Conservation (phyloP, 1,284 basidiomycete species). For the Macrocystidia cucumis region DNA sequence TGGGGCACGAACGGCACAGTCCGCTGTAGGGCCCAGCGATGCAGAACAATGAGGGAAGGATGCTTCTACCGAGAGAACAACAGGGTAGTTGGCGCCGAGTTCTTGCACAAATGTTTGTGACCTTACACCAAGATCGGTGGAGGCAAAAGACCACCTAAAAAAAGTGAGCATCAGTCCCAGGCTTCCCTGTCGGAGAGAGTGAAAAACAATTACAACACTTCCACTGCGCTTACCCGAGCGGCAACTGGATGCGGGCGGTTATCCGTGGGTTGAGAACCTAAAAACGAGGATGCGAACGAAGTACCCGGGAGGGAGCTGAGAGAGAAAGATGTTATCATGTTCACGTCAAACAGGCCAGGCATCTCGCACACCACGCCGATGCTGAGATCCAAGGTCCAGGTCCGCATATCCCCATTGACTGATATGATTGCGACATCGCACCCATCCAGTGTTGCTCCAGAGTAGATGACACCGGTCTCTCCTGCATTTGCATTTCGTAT, state of each 20-base stretch:
- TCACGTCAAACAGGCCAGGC: constrained; percentile 7
- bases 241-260: too few species aligned
- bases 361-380: constrained; percentile 5
- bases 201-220: too few species aligned
- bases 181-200: too few species aligned
- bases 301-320: constrained; percentile 12
- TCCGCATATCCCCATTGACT: constrained; percentile 7
- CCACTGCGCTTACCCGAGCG: too few species aligned
- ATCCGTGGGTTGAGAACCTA: too few species aligned
- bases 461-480: constrained; percentile 5
- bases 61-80: constrained; percentile 12
- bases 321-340: constrained; percentile 12
- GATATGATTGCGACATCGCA: constrained; percentile 10
- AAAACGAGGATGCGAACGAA: constrained; percentile 8
- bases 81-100: too few species aligned
- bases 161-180: too few species aligned
- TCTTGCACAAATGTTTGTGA: too few species aligned
- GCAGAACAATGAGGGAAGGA: constrained; percentile 14
- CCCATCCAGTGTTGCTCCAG: constrained; percentile 8
- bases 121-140: too few species aligned
- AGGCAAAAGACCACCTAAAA: too few species aligned
- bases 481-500: constrained; percentile 8
- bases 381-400: constrained; percentile 6
- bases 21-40: constrained; percentile 11
- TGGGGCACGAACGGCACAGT: constrained; percentile 7